Evolutionary conservation across 306 rosid genomes (phyloP).

Genomic region (Astragalus membranaceus): DNA sequence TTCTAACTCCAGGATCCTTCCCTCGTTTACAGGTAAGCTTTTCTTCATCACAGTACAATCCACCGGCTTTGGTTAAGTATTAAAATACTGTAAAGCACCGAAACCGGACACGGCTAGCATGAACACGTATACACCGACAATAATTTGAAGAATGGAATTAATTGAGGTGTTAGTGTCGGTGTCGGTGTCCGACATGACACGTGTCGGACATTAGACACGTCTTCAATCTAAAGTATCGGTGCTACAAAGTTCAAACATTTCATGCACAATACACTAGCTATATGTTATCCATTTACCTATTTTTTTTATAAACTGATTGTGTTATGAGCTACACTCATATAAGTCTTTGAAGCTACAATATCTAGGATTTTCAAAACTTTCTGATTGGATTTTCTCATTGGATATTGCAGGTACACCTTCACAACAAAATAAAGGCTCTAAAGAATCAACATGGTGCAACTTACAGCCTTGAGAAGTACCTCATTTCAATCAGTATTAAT

Average conservation of each 20-base stretch:
- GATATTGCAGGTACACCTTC: constrained; percentile 72
- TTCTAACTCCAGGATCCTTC: constrained; percentile 87
- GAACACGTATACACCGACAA: too few relatives aligned
- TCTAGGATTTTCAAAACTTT: neutral
- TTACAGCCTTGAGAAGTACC: constrained; percentile 80
- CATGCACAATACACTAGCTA: neutral
- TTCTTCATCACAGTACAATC: neutral
- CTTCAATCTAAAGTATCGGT: too few relatives aligned
- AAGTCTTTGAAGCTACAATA: neutral
- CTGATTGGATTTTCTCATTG: constrained; percentile 18
- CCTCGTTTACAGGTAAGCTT: constrained; percentile 79
- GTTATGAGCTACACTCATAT: neutral
- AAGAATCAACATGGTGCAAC: constrained; percentile 84
- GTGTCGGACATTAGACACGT: too few relatives aligned
- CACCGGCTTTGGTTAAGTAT: neutral
- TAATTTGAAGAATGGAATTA: too few relatives aligned
- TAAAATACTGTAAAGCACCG: neutral
- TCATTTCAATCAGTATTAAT: constrained; percentile 67
- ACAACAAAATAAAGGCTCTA: constrained; percentile 65
- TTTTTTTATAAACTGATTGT: neutral
- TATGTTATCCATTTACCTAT: neutral
- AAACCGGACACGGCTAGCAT: too few relatives aligned
- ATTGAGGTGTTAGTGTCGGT: too few relatives aligned
- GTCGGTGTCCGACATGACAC: too few relatives aligned
- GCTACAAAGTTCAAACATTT: neutral